Percentiles rank a stretch among this genome's conserved stretches.
Conservation (phyloP, 2,329 filamentous ascomycete genomes). For the Thermothelomyces thermophilus region DNA sequence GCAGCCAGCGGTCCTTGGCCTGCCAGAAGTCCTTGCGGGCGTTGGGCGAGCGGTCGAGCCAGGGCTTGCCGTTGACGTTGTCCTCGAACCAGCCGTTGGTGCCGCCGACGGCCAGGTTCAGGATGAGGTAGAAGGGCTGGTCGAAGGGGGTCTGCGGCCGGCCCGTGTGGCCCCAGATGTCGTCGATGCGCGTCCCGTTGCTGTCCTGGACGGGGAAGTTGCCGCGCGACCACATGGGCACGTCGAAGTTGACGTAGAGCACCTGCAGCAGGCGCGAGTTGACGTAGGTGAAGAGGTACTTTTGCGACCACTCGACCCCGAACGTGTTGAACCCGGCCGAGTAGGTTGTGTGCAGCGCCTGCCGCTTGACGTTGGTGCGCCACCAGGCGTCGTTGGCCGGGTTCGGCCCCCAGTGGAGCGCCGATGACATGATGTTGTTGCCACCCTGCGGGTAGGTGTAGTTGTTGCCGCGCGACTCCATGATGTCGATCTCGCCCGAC, state of each 20-base stretch:
- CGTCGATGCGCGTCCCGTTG: slow-evolving; percentile 59
- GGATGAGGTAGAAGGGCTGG: slow-evolving; percentile 65
- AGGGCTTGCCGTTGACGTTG: slow-evolving; percentile 65
- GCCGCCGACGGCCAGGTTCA: slow-evolving; percentile 69
- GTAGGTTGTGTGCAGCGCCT: slow-evolving; percentile 69
- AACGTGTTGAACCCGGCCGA: slow-evolving; percentile 64
- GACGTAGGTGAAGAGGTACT: slow-evolving; percentile 83
- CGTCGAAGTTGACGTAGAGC: slow-evolving; percentile 67
- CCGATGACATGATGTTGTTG: slow-evolving; percentile 72
- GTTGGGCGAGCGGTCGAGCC: slow-evolving; percentile 61
- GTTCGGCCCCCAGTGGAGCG: slow-evolving; percentile 77
- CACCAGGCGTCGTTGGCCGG: slow-evolving; percentile 70
- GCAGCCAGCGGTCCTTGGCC: slow-evolving; percentile 55
- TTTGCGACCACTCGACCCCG: slow-evolving; percentile 79
- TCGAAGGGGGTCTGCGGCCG: slow-evolving; percentile 65
- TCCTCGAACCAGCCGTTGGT: slow-evolving; percentile 84
- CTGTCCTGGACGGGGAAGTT: slow-evolving; percentile 55
- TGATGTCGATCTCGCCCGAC: slow-evolving; percentile 79
- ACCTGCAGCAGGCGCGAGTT: slow-evolving; percentile 75
- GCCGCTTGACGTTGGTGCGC: slow-evolving; percentile 72
- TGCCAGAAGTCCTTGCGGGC: slow-evolving; percentile 75
- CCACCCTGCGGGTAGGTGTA: slow-evolving; percentile 68
- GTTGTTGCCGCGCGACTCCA: slow-evolving; percentile 78
- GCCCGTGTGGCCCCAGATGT: slow-evolving; percentile 59
- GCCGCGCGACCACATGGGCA: slow-evolving; percentile 62